Conservation (phyloP, 441 rosid genomes). For the Adansonia rubrostipa region DNA sequence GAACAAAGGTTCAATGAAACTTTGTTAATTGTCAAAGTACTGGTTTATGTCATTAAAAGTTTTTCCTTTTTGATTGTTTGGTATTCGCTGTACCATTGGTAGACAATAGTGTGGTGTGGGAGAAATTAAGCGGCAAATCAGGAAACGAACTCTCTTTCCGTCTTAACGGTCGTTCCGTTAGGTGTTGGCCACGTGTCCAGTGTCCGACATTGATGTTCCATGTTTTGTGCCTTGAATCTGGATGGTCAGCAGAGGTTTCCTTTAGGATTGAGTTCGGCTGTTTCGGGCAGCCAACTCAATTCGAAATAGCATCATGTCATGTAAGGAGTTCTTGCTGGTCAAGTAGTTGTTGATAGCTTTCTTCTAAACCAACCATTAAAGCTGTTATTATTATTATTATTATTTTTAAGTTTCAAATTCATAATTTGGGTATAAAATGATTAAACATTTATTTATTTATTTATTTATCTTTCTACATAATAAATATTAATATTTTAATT, state of each 20-base stretch:
- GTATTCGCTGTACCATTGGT: constrained; percentile 35
- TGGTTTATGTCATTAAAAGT: neutral
- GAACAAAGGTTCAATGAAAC: constrained; percentile 18
- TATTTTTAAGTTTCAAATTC: too few relatives aligned
- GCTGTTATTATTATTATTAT: too few relatives aligned
- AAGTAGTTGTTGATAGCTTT: too few relatives aligned
- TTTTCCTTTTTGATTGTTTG: constrained; percentile 19
- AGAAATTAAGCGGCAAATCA: constrained; percentile 25
- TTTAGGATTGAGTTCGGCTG: too few relatives aligned
- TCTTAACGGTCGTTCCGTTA: constrained; percentile 15
- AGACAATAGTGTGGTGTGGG: neutral
- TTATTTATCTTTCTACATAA: too few relatives aligned
- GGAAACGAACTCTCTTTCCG: constrained; percentile 22
- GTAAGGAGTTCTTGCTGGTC: too few relatives aligned
- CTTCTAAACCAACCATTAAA: too few relatives aligned
- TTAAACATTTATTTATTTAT: too few relatives aligned
- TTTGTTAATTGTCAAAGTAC: neutral
- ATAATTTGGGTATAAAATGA: too few relatives aligned
- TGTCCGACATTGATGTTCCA: constrained; percentile 33
- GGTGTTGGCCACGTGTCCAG: constrained; percentile 39
- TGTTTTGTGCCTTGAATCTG: constrained; percentile 20
- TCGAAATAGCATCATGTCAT: too few relatives aligned
- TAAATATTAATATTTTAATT: too few relatives aligned
- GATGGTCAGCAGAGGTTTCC: neutral
- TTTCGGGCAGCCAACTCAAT: too few relatives aligned